Evolutionary conservation across 768 basidiomycete species (phyloP).

Genomic region (Mycena maculata): DNA sequence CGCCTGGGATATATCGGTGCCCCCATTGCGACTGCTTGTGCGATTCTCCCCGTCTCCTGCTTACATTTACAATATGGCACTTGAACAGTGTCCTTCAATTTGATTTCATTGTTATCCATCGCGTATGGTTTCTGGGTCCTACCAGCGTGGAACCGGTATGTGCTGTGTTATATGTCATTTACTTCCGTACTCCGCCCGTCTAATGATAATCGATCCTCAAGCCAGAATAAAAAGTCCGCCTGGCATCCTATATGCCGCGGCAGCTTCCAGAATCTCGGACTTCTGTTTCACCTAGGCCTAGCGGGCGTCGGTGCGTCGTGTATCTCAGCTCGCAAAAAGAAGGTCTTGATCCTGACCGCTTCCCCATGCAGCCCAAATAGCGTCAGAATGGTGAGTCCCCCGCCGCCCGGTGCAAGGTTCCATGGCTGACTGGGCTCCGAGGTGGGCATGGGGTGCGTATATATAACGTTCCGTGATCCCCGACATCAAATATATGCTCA

Average conservation of each 20-base stretch:
- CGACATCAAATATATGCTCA: not conserved
- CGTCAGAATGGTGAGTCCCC: constrained; percentile 3
- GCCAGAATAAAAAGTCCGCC: not conserved
- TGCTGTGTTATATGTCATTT: too few species aligned
- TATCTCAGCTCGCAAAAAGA: not conserved
- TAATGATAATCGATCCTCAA: not conserved
- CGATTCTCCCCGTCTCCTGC: not conserved
- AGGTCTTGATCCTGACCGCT: not conserved
- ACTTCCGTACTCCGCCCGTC: not conserved
- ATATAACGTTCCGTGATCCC: not conserved
- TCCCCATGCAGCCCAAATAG: not conserved
- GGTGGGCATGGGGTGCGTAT: not conserved
- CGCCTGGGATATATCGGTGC: constrained; percentile 1
- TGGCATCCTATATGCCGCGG: constrained; percentile 3
- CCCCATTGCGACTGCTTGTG: not conserved
- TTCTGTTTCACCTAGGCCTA: not conserved
- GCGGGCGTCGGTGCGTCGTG: not conserved
- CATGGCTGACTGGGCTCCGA: too few species aligned
- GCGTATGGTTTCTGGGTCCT: not conserved
- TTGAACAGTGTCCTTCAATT: not conserved
- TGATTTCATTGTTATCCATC: not conserved
- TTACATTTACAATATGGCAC: too few species aligned
- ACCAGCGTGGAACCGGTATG: constrained; percentile 3
- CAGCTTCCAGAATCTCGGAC: constrained; percentile 12
- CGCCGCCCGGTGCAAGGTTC: too few species aligned